A percentile compares a stretch with the other conserved stretches of the same genome.
Evolutionary conservation across 441 rosid species (phyloP).

Genomic region (Pelargonium australe): DNA sequence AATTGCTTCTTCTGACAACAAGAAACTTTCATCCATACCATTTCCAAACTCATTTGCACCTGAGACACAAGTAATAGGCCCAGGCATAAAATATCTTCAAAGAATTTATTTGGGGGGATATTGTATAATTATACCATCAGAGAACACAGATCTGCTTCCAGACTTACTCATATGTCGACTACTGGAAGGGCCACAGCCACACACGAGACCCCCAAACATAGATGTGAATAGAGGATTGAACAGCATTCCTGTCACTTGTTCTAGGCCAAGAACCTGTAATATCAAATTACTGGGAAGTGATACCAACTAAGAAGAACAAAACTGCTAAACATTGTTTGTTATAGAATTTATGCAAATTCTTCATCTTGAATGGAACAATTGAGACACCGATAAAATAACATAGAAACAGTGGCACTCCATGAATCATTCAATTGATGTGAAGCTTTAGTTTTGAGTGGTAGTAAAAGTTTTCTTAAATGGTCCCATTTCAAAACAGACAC

Average conservation of each 20-base stretch:
- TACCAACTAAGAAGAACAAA: not conserved
- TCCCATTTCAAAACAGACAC: no score
- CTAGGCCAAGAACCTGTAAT: conserved; percentile 15
- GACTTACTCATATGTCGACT: conserved; percentile 84
- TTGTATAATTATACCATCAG: conserved; percentile 34
- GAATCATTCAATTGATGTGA: no score
- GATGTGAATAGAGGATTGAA: conserved; percentile 22
- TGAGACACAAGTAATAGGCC: conserved; percentile 23
- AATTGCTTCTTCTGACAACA: conserved; percentile 37
- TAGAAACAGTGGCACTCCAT: no score
- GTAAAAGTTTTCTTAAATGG: no score
- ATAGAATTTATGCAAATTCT: not conserved
- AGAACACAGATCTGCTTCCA: conserved; percentile 61
- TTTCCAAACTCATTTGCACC: conserved; percentile 46
- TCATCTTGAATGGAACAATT: no score
- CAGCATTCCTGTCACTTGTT: conserved; percentile 1
- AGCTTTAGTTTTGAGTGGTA: no score
- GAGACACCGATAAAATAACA: not conserved
- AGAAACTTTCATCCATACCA: conserved; percentile 44
- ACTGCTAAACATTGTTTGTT: not conserved
- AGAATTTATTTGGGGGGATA: not conserved
- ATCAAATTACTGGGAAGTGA: not conserved
- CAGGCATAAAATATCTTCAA: not conserved
- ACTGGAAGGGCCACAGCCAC: conserved; percentile 33
- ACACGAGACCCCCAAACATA: conserved; percentile 68